A percentile compares a stretch with the other conserved stretches of the same genome.
phyloP scores from a whole-genome alignment of 108 stramenopile genomes.

The Nannochloropsis granulata region DNA sequence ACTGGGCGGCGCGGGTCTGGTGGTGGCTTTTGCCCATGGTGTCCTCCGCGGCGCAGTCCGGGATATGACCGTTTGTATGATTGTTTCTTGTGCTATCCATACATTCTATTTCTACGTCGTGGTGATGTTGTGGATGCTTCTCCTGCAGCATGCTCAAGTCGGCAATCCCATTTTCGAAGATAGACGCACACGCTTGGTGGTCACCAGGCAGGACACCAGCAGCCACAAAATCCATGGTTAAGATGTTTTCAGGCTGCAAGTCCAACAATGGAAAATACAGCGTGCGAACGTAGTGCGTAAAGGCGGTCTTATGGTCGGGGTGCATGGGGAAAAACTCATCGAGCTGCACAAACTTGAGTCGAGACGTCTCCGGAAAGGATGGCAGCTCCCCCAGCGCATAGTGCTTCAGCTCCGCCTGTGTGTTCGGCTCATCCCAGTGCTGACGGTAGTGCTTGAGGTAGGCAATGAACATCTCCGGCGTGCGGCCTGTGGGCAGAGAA shows the following conservation, averaged over 20 bases:
- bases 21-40: no score
- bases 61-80: not conserved
- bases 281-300: slow-evolving; percentile 5
- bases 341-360: slow-evolving; percentile 9
- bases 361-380: slow-evolving; percentile 1
- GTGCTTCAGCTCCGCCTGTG: not conserved
- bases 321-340: slow-evolving; percentile 23
- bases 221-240: not conserved
- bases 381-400: not conserved
- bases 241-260: slow-evolving; percentile 1
- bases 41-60: not conserved
- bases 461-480: slow-evolving; percentile 15
- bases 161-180: not conserved
- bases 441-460: slow-evolving; percentile 1
- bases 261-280: not conserved
- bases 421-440: not conserved
- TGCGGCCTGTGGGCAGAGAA: slow-evolving; percentile 14
- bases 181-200: not conserved
- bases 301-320: slow-evolving; percentile 10
- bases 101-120: not conserved
- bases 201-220: not conserved
- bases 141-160: not conserved
- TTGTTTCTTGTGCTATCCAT: not conserved
- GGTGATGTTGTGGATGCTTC: not conserved
- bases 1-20: not conserved